Conservation (phyloP, 176 grass and related monocot genomes). For the Guadua angustifolia region DNA sequence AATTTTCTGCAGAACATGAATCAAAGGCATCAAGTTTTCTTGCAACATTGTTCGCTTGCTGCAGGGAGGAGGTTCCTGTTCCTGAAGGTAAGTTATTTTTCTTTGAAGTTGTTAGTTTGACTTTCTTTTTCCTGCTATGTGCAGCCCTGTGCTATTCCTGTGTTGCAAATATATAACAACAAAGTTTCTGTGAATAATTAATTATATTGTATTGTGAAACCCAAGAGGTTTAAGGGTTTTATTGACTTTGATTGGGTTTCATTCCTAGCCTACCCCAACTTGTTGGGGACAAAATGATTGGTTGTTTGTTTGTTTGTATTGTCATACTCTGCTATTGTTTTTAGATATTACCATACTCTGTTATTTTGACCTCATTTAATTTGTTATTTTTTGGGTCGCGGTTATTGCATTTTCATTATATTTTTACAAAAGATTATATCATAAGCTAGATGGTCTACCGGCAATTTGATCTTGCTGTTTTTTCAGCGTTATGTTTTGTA, state of each 20-base stretch:
- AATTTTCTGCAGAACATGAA: slow-evolving; percentile 51
- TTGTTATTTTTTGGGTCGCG: neutral
- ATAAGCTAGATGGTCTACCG: neutral
- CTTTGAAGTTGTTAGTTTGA: neutral
- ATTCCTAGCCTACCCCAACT: too few relatives aligned
- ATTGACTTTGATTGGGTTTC: too few relatives aligned
- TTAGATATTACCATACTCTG: neutral
- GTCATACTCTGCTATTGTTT: neutral
- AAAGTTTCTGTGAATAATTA: slow-evolving; percentile 10
- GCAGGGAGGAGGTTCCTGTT: slow-evolving; percentile 54
- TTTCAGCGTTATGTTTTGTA: neutral
- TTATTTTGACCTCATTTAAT: neutral
- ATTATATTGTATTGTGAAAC: neutral
- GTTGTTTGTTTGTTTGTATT: neutral
- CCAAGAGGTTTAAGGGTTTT: too few relatives aligned
- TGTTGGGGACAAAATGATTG: too few relatives aligned
- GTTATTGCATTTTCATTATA: neutral
- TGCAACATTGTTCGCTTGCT: slow-evolving; percentile 54
- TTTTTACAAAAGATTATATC: neutral
- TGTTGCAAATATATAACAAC: neutral
- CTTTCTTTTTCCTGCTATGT: neutral
- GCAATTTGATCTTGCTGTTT: neutral
- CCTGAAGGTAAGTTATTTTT: slow-evolving; percentile 53
- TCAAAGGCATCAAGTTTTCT: slow-evolving; percentile 52
- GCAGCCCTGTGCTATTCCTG: neutral